These are phyloP conservation scores for Yamadazyma ubonensis DNA, from an alignment of 805 yeast genomes.

Conservation along the genomic window DNA sequence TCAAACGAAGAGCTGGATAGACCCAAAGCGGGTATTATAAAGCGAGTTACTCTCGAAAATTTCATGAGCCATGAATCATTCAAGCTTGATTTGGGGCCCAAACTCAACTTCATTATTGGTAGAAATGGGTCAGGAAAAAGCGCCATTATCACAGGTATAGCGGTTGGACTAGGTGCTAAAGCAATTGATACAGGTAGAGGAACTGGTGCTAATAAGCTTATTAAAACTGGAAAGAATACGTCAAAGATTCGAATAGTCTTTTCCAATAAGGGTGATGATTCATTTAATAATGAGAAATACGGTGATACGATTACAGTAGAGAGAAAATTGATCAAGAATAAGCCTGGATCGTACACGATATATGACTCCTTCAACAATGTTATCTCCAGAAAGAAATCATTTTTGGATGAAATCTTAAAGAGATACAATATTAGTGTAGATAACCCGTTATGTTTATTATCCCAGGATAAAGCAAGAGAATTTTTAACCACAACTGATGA, in stretches of 20 bases:
- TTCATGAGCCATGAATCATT: constrained; percentile 91
- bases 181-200: constrained; percentile 90
- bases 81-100: constrained; percentile 70
- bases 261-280: constrained; percentile 63
- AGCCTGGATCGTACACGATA: constrained; percentile 53
- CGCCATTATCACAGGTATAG: constrained; percentile 83
- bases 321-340: constrained; percentile 57
- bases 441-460: constrained; percentile 88
- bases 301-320: constrained; percentile 73
- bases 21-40: constrained; percentile 66
- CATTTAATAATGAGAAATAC: constrained; percentile 59
- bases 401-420: constrained; percentile 65
- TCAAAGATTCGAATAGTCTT: constrained; percentile 67
- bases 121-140: constrained; percentile 90
- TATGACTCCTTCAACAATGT: constrained; percentile 48
- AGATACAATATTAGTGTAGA: constrained; percentile 76
- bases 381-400: constrained; percentile 60
- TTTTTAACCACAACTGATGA: constrained; percentile 79
- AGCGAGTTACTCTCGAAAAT: constrained; percentile 60
- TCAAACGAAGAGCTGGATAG: no score
- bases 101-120: constrained; percentile 84
- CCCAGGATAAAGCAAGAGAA: constrained; percentile 92
- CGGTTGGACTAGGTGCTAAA: constrained; percentile 84
- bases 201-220: constrained; percentile 60
- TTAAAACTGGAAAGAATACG: constrained; percentile 72